Evolutionary conservation across 805 yeast species (phyloP).

Genomic region (Wickerhamomyces canadensis): DNA sequence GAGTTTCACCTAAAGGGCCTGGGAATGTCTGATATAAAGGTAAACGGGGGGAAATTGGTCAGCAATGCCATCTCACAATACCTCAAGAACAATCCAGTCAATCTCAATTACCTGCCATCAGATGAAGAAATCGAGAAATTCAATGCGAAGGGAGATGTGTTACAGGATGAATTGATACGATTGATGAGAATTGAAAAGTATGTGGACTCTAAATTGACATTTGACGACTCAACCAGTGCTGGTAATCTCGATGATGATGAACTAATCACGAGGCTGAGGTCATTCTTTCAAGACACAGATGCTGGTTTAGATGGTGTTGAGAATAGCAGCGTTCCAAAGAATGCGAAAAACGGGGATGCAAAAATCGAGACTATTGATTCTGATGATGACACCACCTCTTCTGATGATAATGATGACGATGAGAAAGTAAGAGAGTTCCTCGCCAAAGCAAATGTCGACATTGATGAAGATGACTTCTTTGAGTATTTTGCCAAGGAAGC

Average conservation of each 20-base stretch:
- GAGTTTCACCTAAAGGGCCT: conserved; percentile 9
- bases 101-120: conserved; percentile 1
- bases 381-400: not conserved
- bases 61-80: not conserved
- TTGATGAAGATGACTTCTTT: conserved; percentile 66
- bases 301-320: conserved; percentile 21
- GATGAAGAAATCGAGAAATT: conserved; percentile 13
- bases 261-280: conserved; percentile 20
- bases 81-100: not conserved
- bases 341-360: not conserved
- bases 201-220: conserved; percentile 14
- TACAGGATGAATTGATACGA: conserved; percentile 27
- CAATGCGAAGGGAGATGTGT: conserved; percentile 14
- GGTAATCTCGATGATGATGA: conserved; percentile 16
- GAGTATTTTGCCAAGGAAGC: conserved; percentile 58
- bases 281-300: conserved; percentile 20
- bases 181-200: conserved; percentile 15
- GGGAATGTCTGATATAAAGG: not conserved
- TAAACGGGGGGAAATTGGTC: conserved; percentile 7
- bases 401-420: conserved; percentile 19
- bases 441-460: conserved; percentile 32
- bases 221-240: conserved; percentile 9
- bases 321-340: conserved; percentile 2
- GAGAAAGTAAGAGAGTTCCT: conserved; percentile 25
- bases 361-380: not conserved